These are phyloP conservation scores for Suillus subaureus DNA, from an alignment of 768 basidiomycete species.

Conservation along the genomic window DNA sequence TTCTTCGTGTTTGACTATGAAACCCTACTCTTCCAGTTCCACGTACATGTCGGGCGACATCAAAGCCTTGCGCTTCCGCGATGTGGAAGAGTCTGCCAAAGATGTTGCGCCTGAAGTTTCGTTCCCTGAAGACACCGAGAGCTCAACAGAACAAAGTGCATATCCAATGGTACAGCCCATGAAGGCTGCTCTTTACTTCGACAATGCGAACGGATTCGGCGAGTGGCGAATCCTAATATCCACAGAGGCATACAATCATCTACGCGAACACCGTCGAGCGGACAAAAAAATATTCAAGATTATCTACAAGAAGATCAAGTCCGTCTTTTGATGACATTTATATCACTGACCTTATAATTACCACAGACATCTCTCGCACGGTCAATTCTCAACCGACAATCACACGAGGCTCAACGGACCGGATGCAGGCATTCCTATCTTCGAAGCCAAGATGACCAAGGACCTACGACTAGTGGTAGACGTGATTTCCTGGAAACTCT, in stretches of 20 bases:
- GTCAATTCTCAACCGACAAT: constrained; percentile 69
- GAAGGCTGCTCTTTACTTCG: constrained; percentile 63
- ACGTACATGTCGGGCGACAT: background rate
- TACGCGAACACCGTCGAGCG: constrained; percentile 48
- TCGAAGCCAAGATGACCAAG: constrained; percentile 65
- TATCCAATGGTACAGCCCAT: constrained; percentile 56
- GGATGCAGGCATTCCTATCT: constrained; percentile 55
- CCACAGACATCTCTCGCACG: constrained; percentile 65
- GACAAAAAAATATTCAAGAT: constrained; percentile 52
- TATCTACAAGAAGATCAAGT: constrained; percentile 72
- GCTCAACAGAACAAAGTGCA: constrained; percentile 21
- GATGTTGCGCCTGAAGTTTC: background rate
- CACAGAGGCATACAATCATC: constrained; percentile 48
- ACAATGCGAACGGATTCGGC: constrained; percentile 60
- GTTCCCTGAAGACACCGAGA: background rate
- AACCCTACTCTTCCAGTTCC: no score
- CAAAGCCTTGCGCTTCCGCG: constrained; percentile 9
- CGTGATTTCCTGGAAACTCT: background rate
- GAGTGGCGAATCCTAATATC: constrained; percentile 64
- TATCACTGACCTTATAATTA: background rate
- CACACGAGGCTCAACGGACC: constrained; percentile 57
- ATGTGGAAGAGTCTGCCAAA: background rate
- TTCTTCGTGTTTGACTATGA: background rate
- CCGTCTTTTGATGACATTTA: constrained; percentile 15
- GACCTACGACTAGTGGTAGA: constrained; percentile 54